Percentiles rank a stretch among this genome's conserved stretches.
Conservation (phyloP, 2,329 filamentous ascomycete genomes). For the Colletotrichum sp. region DNA sequence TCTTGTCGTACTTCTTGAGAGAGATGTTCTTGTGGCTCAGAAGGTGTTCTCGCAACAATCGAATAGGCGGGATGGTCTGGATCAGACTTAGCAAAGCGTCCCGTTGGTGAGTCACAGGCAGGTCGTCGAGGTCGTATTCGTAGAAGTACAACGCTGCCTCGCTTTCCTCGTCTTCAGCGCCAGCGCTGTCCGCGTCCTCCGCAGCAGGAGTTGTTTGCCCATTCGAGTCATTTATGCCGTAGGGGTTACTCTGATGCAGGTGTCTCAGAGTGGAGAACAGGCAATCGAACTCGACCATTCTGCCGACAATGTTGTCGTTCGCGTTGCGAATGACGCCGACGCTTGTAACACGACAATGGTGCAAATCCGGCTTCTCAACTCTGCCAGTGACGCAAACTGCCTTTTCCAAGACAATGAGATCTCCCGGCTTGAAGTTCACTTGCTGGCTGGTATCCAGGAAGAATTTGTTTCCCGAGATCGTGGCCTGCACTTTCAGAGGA, state of each 20-base stretch:
- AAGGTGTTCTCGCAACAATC: conserved; percentile 59
- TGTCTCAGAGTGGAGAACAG: not conserved
- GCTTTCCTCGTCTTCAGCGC: not conserved
- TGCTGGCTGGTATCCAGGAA: conserved; percentile 27
- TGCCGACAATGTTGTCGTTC: conserved; percentile 32
- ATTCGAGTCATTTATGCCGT: not conserved
- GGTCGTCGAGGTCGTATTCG: conserved; percentile 61
- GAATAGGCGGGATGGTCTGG: conserved; percentile 64
- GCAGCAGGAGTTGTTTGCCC: not conserved
- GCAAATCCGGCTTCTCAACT: not conserved
- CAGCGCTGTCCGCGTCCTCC: not conserved
- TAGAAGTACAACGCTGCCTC: conserved; percentile 44
- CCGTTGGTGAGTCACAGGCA: conserved; percentile 50
- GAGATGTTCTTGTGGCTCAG: conserved; percentile 37
- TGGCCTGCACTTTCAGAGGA: conserved; percentile 5
- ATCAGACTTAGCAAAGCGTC: conserved; percentile 57
- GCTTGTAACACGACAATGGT: conserved; percentile 12
- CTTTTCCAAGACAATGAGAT: conserved; percentile 11
- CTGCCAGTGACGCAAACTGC: not conserved
- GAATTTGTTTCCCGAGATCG: conserved; percentile 21
- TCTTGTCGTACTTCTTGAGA: conserved; percentile 52
- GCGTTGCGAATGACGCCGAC: conserved; percentile 26
- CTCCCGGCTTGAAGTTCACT: not conserved
- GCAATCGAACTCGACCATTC: conserved; percentile 2
- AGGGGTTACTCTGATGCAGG: not conserved